Percentiles rank a stretch among this genome's conserved stretches.
Conservation (phyloP, 306 rosid species). For the Crotalaria pallida region DNA sequence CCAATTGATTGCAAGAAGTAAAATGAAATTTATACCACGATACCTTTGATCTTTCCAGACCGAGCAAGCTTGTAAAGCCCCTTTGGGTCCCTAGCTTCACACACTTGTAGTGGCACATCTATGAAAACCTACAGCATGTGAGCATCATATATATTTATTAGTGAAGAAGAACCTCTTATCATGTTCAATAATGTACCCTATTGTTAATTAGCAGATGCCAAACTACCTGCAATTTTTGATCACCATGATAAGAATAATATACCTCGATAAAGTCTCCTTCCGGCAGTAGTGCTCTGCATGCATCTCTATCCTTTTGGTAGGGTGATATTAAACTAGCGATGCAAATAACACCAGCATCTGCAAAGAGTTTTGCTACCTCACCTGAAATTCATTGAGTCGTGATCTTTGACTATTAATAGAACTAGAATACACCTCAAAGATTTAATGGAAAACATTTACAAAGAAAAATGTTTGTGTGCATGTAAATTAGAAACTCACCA, state of each 20-base stretch:
- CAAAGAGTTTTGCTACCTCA: slow-evolving; percentile 95
- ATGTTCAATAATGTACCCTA: slow-evolving; percentile 17
- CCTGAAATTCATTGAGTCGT: slow-evolving; percentile 41
- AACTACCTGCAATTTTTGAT: slow-evolving; percentile 7
- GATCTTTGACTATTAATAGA: neutral
- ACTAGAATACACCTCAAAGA: neutral
- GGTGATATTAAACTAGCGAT: slow-evolving; percentile 93
- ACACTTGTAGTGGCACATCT: slow-evolving; percentile 77
- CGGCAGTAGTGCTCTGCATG: slow-evolving; percentile 77
- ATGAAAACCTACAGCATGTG: slow-evolving; percentile 67
- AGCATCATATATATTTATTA: slow-evolving; percentile 12
- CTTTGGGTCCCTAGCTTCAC: slow-evolving; percentile 92
- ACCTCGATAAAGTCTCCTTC: slow-evolving; percentile 93
- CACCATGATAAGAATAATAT: slow-evolving; percentile 13
- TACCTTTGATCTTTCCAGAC: slow-evolving; percentile 90
- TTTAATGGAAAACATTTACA: neutral
- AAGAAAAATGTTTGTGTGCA: neutral
- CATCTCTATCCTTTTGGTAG: slow-evolving; percentile 78
- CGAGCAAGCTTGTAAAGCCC: slow-evolving; percentile 96
- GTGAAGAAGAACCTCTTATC: slow-evolving; percentile 17
- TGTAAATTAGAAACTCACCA: slow-evolving; percentile 45
- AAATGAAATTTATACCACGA: neutral
- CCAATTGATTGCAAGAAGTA: slow-evolving; percentile 20
- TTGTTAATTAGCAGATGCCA: neutral
- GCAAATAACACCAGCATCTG: slow-evolving; percentile 96